Percentiles rank a stretch among this genome's conserved stretches.
phyloP scores from a whole-genome alignment of 768 basidiomycete genomes.

The Trametes meyenii region DNA sequence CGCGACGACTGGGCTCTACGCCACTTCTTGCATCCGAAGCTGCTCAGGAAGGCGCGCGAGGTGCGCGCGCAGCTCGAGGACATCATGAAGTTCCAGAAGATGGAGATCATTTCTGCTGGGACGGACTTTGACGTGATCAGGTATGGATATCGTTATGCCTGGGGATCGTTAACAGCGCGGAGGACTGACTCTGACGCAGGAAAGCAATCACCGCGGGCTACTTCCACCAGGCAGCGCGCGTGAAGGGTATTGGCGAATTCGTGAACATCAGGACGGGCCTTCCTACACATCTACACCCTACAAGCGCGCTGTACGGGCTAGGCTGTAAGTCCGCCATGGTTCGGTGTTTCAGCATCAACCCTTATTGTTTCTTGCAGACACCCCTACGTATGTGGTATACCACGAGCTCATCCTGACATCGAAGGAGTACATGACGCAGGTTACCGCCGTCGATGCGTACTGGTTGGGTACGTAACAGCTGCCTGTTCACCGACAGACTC shows the following conservation, averaged over 20 bases:
- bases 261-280: slow-evolving; percentile 95
- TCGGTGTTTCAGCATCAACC: neutral
- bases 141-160: slow-evolving; percentile 39
- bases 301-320: slow-evolving; percentile 93
- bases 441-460: slow-evolving; percentile 96
- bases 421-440: slow-evolving; percentile 98
- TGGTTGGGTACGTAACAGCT: slow-evolving; percentile 79
- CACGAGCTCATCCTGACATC: slow-evolving; percentile 96
- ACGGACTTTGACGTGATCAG: slow-evolving; percentile 93
- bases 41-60: slow-evolving; percentile 92
- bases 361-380: slow-evolving; percentile 54
- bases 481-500: neutral
- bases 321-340: slow-evolving; percentile 66
- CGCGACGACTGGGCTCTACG: slow-evolving; percentile 94
- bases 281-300: slow-evolving; percentile 95
- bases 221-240: slow-evolving; percentile 97
- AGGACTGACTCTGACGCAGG: slow-evolving; percentile 41
- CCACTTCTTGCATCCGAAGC: slow-evolving; percentile 96
- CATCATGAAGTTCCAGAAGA: slow-evolving; percentile 99
- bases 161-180: neutral
- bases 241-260: slow-evolving; percentile 99
- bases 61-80: slow-evolving; percentile 96
- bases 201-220: slow-evolving; percentile 98
- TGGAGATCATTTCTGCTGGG: slow-evolving; percentile 88
- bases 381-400: slow-evolving; percentile 95